A percentile compares a stretch with the other conserved stretches of the same genome.
These are phyloP conservation scores for Talaromyces adpressus DNA, from an alignment of 495 filamentous ascomycete species.

Conservation along the genomic window DNA sequence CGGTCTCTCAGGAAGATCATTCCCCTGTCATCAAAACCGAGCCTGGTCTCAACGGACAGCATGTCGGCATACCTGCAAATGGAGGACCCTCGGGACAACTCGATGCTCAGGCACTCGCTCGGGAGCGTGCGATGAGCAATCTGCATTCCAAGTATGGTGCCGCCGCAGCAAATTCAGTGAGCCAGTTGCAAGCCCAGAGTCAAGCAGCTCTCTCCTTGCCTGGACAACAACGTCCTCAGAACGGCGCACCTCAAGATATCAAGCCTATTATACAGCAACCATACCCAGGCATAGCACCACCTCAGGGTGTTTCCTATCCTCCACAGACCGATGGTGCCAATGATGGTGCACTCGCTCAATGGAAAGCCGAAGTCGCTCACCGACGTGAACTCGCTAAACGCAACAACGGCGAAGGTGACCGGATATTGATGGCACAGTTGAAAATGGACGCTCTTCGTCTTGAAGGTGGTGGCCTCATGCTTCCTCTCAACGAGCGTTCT, in stretches of 20 bases:
- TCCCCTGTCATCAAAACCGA: slow-evolving; percentile 66
- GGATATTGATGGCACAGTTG: slow-evolving; percentile 32
- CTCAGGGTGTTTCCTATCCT: slow-evolving; percentile 28
- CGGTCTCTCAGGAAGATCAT: slow-evolving; percentile 22
- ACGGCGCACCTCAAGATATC: slow-evolving; percentile 35
- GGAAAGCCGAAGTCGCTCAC: slow-evolving; percentile 52
- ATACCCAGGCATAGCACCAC: slow-evolving; percentile 34
- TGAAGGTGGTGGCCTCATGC: slow-evolving; percentile 77
- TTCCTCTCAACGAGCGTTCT: slow-evolving; percentile 47
- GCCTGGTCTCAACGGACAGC: slow-evolving; percentile 48
- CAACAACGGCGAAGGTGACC: slow-evolving; percentile 52
- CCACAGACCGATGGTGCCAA: slow-evolving; percentile 70
- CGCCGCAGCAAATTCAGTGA: slow-evolving; percentile 63
- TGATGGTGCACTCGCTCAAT: slow-evolving; percentile 42
- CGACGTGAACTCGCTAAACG: slow-evolving; percentile 53
- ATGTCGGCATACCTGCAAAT: slow-evolving; percentile 32
- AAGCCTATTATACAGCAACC: slow-evolving; percentile 36
- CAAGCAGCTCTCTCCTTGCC: slow-evolving; percentile 29
- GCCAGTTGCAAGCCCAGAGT: slow-evolving; percentile 48
- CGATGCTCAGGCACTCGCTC: slow-evolving; percentile 44
- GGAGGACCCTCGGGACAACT: slow-evolving; percentile 23
- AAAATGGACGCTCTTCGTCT: slow-evolving; percentile 55
- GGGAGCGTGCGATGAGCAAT: slow-evolving; percentile 59
- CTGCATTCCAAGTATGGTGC: slow-evolving; percentile 65
- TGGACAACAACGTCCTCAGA: slow-evolving; percentile 38